Evolutionary conservation across 352 stramenopile species (phyloP), one percentile per base, ranked within the genome.

Genomic region (Plasmopara halstedii): DNA sequence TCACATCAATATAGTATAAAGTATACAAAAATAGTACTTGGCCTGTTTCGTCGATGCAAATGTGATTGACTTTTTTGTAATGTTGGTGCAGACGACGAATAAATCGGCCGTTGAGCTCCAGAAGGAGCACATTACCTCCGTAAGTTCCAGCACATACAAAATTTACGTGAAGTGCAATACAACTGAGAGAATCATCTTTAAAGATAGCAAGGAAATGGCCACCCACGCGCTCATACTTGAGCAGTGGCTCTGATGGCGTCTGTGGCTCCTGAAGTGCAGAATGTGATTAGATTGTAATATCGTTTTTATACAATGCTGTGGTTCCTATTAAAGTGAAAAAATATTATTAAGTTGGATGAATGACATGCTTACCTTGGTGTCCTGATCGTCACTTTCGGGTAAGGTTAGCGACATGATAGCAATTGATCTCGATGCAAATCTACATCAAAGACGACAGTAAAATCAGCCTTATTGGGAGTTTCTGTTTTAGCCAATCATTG

Each of bases 141-240:
- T 87, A 89, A 17, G 81, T 92, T 13, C 81, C 81, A 0, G 68
- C 67, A 43, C 77, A 89, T 6, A 85, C 46, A 38, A 85, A 92
- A 35, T 85, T 85, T 11, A 92, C 75, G 53, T 92, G 77, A 41
- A 89, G 58, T 13, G 81, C 75, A 43, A 86, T 81, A 53, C 77
- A 89, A 46, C 71, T 84, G 21, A 92, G 70, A 49, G 81, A 87
- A 45, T 92, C 81, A 55, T 92, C 81, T 49, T 87, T 88, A 53
- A 92, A 87, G 42, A 92, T 84, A 29, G 77, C 75, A 46, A 88
- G 81, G 46, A 92, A 85, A 53, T 92, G 78, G 17, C 77, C 77
- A 22, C 77, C 75, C n/a, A 92, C 67, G 36, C 81, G 81, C 53
- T 92, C 81, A 59, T 92, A 92, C 63, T 92, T 92, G 51, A 92